phyloP scores from a whole-genome alignment of 108 stramenopile species.

The Fistulifera pelliculosa region DNA sequence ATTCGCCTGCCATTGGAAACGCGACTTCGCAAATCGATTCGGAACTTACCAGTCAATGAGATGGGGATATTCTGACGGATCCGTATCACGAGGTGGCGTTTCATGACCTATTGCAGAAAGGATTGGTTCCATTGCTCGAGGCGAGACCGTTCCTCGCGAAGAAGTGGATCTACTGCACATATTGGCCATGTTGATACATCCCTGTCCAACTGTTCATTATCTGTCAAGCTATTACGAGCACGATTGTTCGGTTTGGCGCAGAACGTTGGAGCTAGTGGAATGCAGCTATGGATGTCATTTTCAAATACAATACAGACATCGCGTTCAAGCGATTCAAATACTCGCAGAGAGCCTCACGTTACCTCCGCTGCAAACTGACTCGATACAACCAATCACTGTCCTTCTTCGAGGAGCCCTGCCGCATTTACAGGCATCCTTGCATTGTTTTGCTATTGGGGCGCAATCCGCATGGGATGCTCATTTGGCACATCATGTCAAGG shows the following conservation, averaged over 20 bases:
- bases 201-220: conserved; percentile 7
- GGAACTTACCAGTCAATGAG: conserved; percentile 15
- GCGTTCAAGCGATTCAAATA: conserved; percentile 25
- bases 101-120: conserved; percentile 21
- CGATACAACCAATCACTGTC: neutral
- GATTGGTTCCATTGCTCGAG: conserved; percentile 22
- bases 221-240: neutral
- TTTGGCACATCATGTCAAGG: no score
- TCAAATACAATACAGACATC: conserved; percentile 34
- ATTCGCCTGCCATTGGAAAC: conserved; percentile 29
- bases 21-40: conserved; percentile 21
- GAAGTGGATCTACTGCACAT: conserved; percentile 38
- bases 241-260: conserved; percentile 15
- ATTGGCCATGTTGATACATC: conserved; percentile 39
- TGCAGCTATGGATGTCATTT: conserved; percentile 20
- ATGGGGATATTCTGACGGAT: conserved; percentile 30
- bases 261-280: conserved; percentile 21
- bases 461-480: neutral
- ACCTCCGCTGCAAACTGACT: conserved; percentile 14
- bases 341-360: conserved; percentile 18
- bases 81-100: conserved; percentile 23
- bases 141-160: conserved; percentile 21
- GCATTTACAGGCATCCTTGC: neutral
- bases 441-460: neutral
- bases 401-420: neutral